Evolutionary conservation across 192 early-diverging fungal species (phyloP), one percentile per base, ranked within the genome.

Genomic region (Umbelopsis vinacea): DNA sequence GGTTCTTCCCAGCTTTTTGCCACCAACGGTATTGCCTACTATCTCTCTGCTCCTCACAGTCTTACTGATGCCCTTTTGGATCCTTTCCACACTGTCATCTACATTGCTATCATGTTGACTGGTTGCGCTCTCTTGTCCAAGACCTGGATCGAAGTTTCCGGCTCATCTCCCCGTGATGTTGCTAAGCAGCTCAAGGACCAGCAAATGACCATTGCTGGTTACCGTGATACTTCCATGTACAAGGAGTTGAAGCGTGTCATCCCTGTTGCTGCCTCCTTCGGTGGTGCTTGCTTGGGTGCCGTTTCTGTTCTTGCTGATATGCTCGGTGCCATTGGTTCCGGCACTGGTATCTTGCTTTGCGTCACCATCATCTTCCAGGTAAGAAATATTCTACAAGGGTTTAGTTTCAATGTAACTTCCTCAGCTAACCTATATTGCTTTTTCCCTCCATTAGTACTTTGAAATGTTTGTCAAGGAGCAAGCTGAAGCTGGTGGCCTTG

Each of bases 241-340:
- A 99, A 98, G 92, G 97, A 98, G 88, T 89, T 99, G 77, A 99
- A 99, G 91, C 90, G 94, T 71, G 90, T 98, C 66, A 99, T 99
- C 78, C 98, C 98, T 14, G 95, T 92, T 63, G 98, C 98, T 66
- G 98, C 98, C 22, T 92, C 94, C 50, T 95, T 99, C 71, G 98
- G 98, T 75, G 98, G 98, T 72, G 91, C 98, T 22, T 95, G 93
- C 79, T 94, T 99, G 81, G 98, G 96, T 68, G 92, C 94, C 23
- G 82, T 99, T 67, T 96, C 94, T 52, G 96, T 99, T 50, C 83
- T 93, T 79, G 98, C 98, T 24, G 98, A 99, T 86, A 89, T 99
- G 76, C 83, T 99, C 46, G 97, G 96, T 55, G 98, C 98, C 29
- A 97, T 99, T 88, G 98, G 98, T 29, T 97, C 95, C 40, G 98